Evolutionary conservation across 2,329 filamentous ascomycete genomes (phyloP).

Genomic region (Claviceps citrina): DNA sequence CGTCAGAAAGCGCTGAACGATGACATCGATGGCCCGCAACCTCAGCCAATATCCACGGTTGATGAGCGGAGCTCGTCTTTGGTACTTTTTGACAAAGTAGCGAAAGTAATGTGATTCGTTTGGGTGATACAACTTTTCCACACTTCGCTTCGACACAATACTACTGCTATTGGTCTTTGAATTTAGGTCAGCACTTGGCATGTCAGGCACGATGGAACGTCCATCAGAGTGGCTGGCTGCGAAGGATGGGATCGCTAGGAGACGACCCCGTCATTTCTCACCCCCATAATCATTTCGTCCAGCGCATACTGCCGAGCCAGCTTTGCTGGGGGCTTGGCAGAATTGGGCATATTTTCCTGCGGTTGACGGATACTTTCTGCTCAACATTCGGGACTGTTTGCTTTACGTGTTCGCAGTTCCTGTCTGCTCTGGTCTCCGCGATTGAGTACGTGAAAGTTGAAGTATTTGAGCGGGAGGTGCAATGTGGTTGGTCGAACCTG

Average conservation of each 20-base stretch:
- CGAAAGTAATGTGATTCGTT: conserved; percentile 70
- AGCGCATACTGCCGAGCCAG: conserved; percentile 15
- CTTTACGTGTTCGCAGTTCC: no score
- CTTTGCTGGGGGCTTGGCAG: neutral
- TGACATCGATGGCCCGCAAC: conserved; percentile 65
- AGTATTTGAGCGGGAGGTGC: no score
- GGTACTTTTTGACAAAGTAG: conserved; percentile 73
- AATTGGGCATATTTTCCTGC: neutral
- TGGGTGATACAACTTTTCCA: conserved; percentile 74
- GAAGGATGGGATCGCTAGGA: neutral
- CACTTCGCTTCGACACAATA: conserved; percentile 82
- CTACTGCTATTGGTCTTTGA: conserved; percentile 72
- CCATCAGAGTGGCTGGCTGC: neutral
- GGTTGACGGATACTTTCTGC: neutral
- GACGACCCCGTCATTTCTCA: conserved; percentile 18
- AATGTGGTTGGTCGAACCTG: no score
- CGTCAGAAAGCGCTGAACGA: conserved; percentile 59
- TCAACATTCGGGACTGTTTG: neutral
- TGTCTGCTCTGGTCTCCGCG: no score
- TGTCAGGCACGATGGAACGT: neutral
- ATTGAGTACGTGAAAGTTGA: no score
- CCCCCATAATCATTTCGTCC: conserved; percentile 42
- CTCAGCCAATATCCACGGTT: conserved; percentile 82
- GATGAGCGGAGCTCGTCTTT: conserved; percentile 71
- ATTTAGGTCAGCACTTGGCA: neutral